These are phyloP conservation scores for Daldinia sp. DNA, from an alignment of 2,329 filamentous ascomycete species.

Conservation along the genomic window DNA sequence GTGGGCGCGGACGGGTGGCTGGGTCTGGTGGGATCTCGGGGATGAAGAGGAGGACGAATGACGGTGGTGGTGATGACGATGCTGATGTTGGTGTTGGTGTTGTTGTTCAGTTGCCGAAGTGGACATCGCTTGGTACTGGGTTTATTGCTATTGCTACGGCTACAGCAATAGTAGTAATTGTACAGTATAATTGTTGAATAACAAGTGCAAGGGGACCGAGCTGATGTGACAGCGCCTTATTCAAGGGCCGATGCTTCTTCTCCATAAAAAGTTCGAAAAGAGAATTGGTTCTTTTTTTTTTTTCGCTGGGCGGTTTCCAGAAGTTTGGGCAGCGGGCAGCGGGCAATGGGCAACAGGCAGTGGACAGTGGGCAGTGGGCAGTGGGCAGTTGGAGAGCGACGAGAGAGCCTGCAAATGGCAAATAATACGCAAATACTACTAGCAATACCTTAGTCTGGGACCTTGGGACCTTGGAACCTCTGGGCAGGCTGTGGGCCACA, in stretches of 20 bases:
- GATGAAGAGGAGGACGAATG: slow-evolving; percentile 47
- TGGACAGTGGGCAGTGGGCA: slow-evolving; percentile 21
- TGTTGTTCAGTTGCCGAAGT: slow-evolving; percentile 45
- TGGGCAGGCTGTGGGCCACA: not conserved
- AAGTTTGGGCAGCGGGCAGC: slow-evolving; percentile 32
- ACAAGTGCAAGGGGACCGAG: slow-evolving; percentile 22
- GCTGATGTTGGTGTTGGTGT: slow-evolving; percentile 39
- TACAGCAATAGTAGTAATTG: slow-evolving; percentile 24
- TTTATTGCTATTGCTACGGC: slow-evolving; percentile 14
- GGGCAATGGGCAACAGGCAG: not conserved
- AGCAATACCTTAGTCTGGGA: not conserved
- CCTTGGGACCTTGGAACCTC: not conserved
- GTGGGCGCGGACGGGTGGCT: slow-evolving; percentile 53
- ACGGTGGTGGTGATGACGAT: slow-evolving; percentile 43
- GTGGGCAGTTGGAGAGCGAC: not conserved
- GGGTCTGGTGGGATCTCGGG: slow-evolving; percentile 44
- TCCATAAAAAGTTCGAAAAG: slow-evolving; percentile 40
- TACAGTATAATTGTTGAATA: slow-evolving; percentile 28
- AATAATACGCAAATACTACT: not conserved
- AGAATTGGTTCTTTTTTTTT: slow-evolving; percentile 12
- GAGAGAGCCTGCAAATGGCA: not conserved
- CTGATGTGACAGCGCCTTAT: slow-evolving; percentile 29
- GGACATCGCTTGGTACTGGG: slow-evolving; percentile 38
- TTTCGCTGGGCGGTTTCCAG: slow-evolving; percentile 25
- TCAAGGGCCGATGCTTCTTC: slow-evolving; percentile 31